These are phyloP conservation scores for Dendrostoma leiphaemia DNA, from an alignment of 2,329 filamentous ascomycete genomes.

Conservation along the genomic window DNA sequence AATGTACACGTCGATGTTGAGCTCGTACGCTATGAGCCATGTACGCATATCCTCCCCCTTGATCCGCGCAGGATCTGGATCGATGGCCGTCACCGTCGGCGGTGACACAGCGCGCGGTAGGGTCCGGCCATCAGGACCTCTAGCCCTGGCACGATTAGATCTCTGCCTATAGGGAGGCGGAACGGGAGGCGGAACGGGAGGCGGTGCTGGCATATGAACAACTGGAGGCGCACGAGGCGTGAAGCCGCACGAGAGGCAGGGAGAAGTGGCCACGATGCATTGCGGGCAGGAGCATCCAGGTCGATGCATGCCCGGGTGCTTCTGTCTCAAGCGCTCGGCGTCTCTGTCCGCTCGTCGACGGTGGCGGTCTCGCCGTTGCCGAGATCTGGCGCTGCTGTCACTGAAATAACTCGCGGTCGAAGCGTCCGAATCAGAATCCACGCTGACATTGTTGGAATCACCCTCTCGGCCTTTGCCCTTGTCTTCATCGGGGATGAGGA, in stretches of 20 bases:
- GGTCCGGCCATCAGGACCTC: conserved; percentile 12
- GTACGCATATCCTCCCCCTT: conserved; percentile 43
- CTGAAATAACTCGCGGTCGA: conserved; percentile 29
- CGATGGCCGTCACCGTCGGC: conserved; percentile 17
- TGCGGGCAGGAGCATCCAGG: conserved; percentile 42
- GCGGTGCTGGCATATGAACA: conserved; percentile 22
- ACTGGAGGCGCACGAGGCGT: conserved; percentile 21
- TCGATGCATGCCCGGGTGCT: conserved; percentile 43
- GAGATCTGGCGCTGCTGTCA: conserved; percentile 35
- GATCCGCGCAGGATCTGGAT: conserved; percentile 33
- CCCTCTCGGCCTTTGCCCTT: conserved; percentile 39
- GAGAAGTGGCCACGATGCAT: conserved; percentile 33
- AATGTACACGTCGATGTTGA: conserved; percentile 49
- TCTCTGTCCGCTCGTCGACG: conserved; percentile 34
- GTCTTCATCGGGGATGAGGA: conserved; percentile 34
- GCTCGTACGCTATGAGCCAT: conserved; percentile 45
- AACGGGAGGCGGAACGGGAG: conserved; percentile 22
- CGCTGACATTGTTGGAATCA: conserved; percentile 27
- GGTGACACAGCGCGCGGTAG: conserved; percentile 12
- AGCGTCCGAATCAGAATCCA: conserved; percentile 34
- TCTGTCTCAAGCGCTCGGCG: conserved; percentile 38
- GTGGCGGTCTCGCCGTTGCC: conserved; percentile 31
- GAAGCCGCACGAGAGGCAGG: conserved; percentile 40
- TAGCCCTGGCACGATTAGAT: conserved; percentile 12
- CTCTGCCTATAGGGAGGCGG: neutral